These are phyloP conservation scores for Amanita exitialis DNA, from an alignment of 768 basidiomycete species.

Conservation along the genomic window DNA sequence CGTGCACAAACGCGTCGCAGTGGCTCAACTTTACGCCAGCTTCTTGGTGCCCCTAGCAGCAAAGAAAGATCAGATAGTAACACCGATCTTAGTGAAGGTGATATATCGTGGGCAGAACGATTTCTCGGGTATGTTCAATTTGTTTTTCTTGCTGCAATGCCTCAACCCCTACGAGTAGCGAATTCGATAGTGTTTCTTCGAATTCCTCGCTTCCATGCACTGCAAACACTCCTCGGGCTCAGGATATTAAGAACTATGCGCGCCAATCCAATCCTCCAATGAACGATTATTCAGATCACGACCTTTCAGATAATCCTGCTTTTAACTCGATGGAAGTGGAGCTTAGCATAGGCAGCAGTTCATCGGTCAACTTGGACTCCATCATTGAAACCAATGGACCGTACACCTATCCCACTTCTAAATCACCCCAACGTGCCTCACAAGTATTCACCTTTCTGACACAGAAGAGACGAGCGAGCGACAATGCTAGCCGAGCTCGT, in stretches of 20 bases:
- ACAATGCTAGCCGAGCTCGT: conserved; percentile 26
- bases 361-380: conserved; percentile 16
- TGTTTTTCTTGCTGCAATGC: neutral
- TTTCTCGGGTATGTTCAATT: conserved; percentile 45
- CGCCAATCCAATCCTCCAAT: conserved; percentile 17
- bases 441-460: conserved; percentile 69
- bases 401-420: conserved; percentile 26
- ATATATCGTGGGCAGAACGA: conserved; percentile 80
- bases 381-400: conserved; percentile 15
- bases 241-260: conserved; percentile 24
- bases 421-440: conserved; percentile 58
- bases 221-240: conserved; percentile 34
- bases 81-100: conserved; percentile 37
- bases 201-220: conserved; percentile 42
- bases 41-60: conserved; percentile 47
- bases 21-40: conserved; percentile 66
- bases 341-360: conserved; percentile 41
- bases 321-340: conserved; percentile 76
- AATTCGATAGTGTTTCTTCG: conserved; percentile 31
- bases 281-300: conserved; percentile 33
- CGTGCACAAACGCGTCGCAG: conserved; percentile 47
- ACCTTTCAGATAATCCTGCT: conserved; percentile 38
- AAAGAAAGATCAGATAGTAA: conserved; percentile 4
- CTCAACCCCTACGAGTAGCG: conserved; percentile 19
- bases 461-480: conserved; percentile 28